Percentiles rank a stretch among this genome's conserved stretches.
Evolutionary conservation across 306 rosid species (phyloP).

Genomic region (Arachis stenosperma): DNA sequence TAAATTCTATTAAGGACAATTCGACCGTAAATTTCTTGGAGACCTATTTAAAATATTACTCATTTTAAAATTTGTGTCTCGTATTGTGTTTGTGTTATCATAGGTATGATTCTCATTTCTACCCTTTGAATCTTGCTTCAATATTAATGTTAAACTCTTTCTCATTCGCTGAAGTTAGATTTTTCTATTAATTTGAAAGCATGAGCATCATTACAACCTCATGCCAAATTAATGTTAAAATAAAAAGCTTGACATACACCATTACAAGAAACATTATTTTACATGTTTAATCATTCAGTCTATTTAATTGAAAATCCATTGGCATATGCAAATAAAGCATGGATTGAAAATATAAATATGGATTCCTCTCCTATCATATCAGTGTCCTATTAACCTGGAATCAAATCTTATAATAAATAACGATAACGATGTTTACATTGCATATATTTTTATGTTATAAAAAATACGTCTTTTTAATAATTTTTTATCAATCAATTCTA

Average conservation of each 20-base stretch:
- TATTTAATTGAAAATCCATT: constrained; percentile 2
- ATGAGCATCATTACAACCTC: constrained; percentile 1
- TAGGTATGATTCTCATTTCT: too few relatives aligned
- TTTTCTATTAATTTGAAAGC: not conserved
- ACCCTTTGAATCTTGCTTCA: too few relatives aligned
- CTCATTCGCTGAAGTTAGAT: not conserved
- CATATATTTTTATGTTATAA: too few relatives aligned
- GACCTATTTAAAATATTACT: too few relatives aligned
- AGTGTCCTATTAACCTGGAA: not conserved
- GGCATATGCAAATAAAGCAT: not conserved
- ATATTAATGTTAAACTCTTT: too few relatives aligned
- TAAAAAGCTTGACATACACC: not conserved
- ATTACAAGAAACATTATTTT: not conserved
- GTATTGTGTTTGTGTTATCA: too few relatives aligned
- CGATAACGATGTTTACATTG: not conserved
- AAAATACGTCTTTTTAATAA: too few relatives aligned
- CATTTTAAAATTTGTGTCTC: too few relatives aligned
- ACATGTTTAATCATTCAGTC: not conserved
- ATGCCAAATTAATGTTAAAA: not conserved
- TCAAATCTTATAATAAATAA: not conserved
- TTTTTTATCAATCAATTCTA: too few relatives aligned
- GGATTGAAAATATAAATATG: not conserved
- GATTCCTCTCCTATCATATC: not conserved
- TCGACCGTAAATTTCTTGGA: too few relatives aligned
- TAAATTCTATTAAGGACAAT: too few relatives aligned